Base-by-base conservation (phyloP, 1,139 yeast genomes). In the Zygoascus hellenicus region DNA sequence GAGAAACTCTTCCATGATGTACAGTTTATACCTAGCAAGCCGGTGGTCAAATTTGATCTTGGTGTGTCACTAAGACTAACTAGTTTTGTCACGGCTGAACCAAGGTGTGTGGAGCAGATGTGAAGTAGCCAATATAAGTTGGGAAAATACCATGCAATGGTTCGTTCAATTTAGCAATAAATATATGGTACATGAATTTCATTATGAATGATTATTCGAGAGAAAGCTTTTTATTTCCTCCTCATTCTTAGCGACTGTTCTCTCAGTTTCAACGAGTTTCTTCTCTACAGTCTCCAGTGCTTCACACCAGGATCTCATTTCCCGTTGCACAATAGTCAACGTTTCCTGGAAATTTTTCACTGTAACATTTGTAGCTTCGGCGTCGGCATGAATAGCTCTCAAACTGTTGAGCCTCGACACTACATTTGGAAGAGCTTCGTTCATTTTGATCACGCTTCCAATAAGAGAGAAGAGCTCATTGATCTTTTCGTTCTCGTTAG, bases 341-440 rank as follows among this genome's bases (percentile, higher is more conserved):
- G 58, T 55, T 7, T 51, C 47, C 46, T 78, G 80, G 32, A 78
- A 51, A 50, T 77, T 77, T 42, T 70, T 66, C 50, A 83, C 74
- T 13, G 77, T 61, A 43, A 64, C 67, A 31, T 80, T 67, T 1
- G 85, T 79, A 50, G 77, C 80, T 44, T 74, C 70, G 36, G 82
- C 73, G 35, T 71, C 75, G 5, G 69, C 55, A 56, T 80, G 83
- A 1, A 78, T 64, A 0, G 58, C 61, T 49, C 72, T 69, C 42
- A 80, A 63, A 0, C 75, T 62, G 49, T 72, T 69, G 30, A 80
- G 62, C 36, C 86, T 61, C 11, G 62, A 56, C 2, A 75, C 47
- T 1, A 78, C 47, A 2, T 63, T 57, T 0, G 83, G 82, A 0
- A 78, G 60, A 1, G 62, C 54, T 6, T 58, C 52, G 14, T 63